phyloP scores from a whole-genome alignment of 192 early-diverging fungal species.

The Backusella luteola region DNA sequence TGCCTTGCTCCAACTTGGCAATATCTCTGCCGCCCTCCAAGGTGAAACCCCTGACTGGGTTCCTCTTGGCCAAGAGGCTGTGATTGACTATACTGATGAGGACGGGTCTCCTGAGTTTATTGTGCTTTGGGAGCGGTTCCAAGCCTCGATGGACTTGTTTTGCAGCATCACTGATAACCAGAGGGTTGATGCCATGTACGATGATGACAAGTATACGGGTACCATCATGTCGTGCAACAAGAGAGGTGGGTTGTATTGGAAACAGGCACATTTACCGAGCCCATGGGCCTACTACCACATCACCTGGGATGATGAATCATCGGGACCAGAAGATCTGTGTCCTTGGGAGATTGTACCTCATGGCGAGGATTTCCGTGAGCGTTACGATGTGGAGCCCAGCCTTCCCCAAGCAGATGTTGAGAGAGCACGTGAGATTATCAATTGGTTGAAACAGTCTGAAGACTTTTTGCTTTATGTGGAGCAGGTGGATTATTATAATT shows the following conservation, averaged over 20 bases:
- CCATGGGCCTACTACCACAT: constrained; percentile 53
- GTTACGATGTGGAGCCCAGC: constrained; percentile 13
- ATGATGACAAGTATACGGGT: constrained; percentile 58
- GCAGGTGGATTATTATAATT: constrained; percentile 59
- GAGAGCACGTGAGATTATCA: constrained; percentile 43
- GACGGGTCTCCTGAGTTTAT: constrained; percentile 71
- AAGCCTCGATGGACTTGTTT: constrained; percentile 49
- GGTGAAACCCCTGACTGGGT: constrained; percentile 19
- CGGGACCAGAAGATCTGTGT: constrained; percentile 37
- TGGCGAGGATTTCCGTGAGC: constrained; percentile 10
- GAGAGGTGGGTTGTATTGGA: constrained; percentile 39
- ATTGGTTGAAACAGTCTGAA: constrained; percentile 35
- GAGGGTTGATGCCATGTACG: constrained; percentile 62
- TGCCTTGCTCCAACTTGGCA: constrained; percentile 41
- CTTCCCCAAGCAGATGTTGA: constrained; percentile 13
- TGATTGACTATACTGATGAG: constrained; percentile 70
- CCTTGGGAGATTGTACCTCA: constrained; percentile 47
- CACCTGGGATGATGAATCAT: constrained; percentile 37
- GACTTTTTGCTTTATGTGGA: constrained; percentile 59
- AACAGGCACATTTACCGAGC: constrained; percentile 40
- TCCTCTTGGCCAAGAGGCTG: constrained; percentile 32
- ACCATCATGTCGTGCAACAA: constrained; percentile 39
- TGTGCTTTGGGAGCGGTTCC: constrained; percentile 61
- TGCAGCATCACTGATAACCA: constrained; percentile 46
- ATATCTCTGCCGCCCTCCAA: constrained; percentile 44